Conservation (phyloP, 805 yeast species). For the Saccharomycopsis guyanensis region DNA sequence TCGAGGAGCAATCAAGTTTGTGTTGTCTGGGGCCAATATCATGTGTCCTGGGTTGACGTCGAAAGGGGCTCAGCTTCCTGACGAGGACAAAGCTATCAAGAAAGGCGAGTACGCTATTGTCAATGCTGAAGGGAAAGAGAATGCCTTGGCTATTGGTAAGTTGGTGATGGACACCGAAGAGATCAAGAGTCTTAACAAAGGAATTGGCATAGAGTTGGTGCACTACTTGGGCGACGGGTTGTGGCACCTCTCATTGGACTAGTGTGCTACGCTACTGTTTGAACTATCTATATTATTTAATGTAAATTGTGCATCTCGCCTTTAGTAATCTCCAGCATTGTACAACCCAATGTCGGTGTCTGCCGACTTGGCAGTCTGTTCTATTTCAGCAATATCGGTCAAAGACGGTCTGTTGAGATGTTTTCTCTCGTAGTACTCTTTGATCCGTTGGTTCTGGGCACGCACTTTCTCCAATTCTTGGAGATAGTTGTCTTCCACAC, state of each 20-base stretch:
- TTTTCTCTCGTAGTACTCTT: constrained; percentile 33
- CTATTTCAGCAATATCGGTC: constrained; percentile 5
- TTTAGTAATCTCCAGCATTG: constrained; percentile 49
- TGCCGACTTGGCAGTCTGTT: constrained; percentile 11
- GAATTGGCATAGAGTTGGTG: constrained; percentile 78
- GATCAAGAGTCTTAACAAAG: constrained; percentile 74
- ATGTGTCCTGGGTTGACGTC: constrained; percentile 96
- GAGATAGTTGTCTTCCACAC: constrained; percentile 76
- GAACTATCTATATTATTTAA: background rate
- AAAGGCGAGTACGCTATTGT: constrained; percentile 70
- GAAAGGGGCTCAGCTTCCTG: constrained; percentile 77
- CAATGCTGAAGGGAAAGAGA: constrained; percentile 88
- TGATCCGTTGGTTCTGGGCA: constrained; percentile 60
- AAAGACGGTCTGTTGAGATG: constrained; percentile 35
- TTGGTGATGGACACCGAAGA: constrained; percentile 84
- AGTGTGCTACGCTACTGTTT: too few species aligned
- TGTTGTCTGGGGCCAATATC: constrained; percentile 90
- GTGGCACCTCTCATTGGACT: constrained; percentile 44
- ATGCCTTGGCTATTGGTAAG: constrained; percentile 86
- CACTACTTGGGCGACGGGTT: constrained; percentile 87
- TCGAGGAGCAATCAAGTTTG: constrained; percentile 93
- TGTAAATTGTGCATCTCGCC: background rate
- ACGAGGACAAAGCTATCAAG: constrained; percentile 48
- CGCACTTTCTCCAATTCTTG: constrained; percentile 76
- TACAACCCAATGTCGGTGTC: constrained; percentile 48